Base-by-base conservation (phyloP, 176 grass and related monocot genomes). In the Carex scoparia region DNA sequence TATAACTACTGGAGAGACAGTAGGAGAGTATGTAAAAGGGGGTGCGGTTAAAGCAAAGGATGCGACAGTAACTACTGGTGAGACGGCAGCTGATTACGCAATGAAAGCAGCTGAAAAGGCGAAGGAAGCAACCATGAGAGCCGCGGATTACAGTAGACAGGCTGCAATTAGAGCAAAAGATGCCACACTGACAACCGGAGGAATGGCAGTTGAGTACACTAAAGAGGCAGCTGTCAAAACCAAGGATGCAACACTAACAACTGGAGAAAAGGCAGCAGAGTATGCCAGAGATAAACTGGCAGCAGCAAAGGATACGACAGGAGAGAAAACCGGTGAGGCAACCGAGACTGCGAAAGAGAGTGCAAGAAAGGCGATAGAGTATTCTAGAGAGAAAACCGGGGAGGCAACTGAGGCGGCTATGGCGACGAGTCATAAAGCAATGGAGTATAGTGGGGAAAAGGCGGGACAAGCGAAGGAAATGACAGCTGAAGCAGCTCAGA, bases 1-100 rank as follows among this genome's bases (percentile, higher is more conserved):
- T 46, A 8, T 88, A 3, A 54, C 67, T 0, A 83, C 87, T 0
- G 91, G 87, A 61, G 84, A 55, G 55, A 86, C 82, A 15, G 88
- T 87, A 55, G 65, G 49, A 7, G 64, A 90, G 62, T 86, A 86
- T 55, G 65, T 62, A 5, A 55, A 67, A 37, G 15, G 81, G 2
- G 70, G 81, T 5, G 88, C 70, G 3, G 88, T 84, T 15, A 92
- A 87, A 80, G 89, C 91, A 4, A 95, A 73, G 74, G 93, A 91
- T 70, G 62, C 38, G 35, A 89, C 89, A n/a, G 84, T 86, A 14
- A 67, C 18, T 57, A 69, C 88, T 2, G 83, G 73, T 72, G 80
- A 55, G 63, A 85, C 13, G 11, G 63, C 88, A 32, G 84, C 86
- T 23, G 89, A 80, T 13, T 93, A 93, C 12, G 62, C 93, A 6